phyloP scores from a whole-genome alignment of 129 eudicot species.

The Erigeron canadensis region DNA sequence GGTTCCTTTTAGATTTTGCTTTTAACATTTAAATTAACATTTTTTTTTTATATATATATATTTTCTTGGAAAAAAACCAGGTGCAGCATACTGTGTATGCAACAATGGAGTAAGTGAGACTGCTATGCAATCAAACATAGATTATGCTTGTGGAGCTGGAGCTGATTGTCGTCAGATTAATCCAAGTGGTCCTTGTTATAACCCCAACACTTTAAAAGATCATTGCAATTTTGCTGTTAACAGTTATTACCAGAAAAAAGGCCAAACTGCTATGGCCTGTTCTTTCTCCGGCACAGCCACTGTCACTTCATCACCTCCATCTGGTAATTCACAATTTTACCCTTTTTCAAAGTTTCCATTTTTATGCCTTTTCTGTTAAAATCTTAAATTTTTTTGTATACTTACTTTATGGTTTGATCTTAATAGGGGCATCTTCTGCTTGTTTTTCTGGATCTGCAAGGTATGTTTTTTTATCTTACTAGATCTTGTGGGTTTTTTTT shows the following conservation, averaged over 20 bases:
- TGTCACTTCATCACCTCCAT: slow-evolving; percentile 30
- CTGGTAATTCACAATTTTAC: slow-evolving; percentile 31
- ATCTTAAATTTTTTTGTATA: not conserved
- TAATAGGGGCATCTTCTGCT: slow-evolving; percentile 46
- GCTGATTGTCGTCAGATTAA: slow-evolving; percentile 65
- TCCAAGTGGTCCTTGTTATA: slow-evolving; percentile 62
- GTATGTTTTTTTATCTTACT: slow-evolving; percentile 32
- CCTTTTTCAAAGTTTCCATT: slow-evolving; percentile 14
- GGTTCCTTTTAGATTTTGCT: slow-evolving; percentile 5
- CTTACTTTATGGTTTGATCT: not conserved
- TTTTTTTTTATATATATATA: not conserved
- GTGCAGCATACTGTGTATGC: slow-evolving; percentile 68
- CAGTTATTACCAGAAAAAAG: slow-evolving; percentile 64
- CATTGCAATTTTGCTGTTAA: slow-evolving; percentile 83
- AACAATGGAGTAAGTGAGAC: slow-evolving; percentile 50
- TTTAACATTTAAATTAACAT: not conserved
- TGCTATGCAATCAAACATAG: slow-evolving; percentile 56
- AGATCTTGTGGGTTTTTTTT: slow-evolving; percentile 33
- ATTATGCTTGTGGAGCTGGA: slow-evolving; percentile 84
- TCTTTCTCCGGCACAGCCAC: slow-evolving; percentile 54
- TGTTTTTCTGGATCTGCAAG: slow-evolving; percentile 62
- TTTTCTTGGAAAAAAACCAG: slow-evolving; percentile 30
- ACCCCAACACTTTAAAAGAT: slow-evolving; percentile 62
- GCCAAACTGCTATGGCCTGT: slow-evolving; percentile 45
- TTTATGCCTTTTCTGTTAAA: not conserved